Evolutionary conservation across 192 early-diverging fungal species (phyloP).

Genomic region (Podila epicladia): DNA sequence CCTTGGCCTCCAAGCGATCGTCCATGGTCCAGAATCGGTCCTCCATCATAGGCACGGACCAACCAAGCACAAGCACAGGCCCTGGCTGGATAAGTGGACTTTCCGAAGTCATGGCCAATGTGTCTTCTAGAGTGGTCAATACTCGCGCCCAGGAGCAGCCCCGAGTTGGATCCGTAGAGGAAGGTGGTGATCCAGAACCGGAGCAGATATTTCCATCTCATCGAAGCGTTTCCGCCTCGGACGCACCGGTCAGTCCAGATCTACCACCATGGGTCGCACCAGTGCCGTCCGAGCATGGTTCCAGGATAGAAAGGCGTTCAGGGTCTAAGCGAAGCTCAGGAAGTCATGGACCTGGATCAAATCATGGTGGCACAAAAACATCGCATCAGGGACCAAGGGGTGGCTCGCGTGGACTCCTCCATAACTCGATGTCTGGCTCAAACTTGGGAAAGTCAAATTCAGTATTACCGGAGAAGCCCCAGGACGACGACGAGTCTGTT

Average conservation of each 20-base stretch:
- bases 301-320: conserved; percentile 1
- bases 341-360: conserved; percentile 17
- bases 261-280: conserved; percentile 15
- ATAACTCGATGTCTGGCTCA: conserved; percentile 18
- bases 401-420: conserved; percentile 8
- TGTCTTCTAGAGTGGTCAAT: conserved; percentile 43
- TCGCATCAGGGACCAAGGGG: conserved; percentile 11
- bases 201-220: conserved; percentile 6
- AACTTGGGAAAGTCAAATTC: conserved; percentile 27
- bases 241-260: conserved; percentile 2
- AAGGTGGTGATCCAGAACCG: conserved; percentile 9
- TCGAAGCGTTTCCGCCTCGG: conserved; percentile 1
- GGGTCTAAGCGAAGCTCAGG: conserved; percentile 32
- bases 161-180: neutral
- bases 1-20: conserved; percentile 14
- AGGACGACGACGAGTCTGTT: conserved; percentile 25
- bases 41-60: conserved; percentile 10
- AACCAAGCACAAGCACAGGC: conserved; percentile 12
- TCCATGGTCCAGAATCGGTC: conserved; percentile 35
- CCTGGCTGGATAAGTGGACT: conserved; percentile 30
- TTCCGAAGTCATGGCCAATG: conserved; percentile 34
- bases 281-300: conserved; percentile 29
- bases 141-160: conserved; percentile 30
- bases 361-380: conserved; percentile 7
- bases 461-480: conserved; percentile 14